Base-by-base conservation (phyloP, 2,329 filamentous ascomycete species). In the Claviceps purpurea region DNA sequence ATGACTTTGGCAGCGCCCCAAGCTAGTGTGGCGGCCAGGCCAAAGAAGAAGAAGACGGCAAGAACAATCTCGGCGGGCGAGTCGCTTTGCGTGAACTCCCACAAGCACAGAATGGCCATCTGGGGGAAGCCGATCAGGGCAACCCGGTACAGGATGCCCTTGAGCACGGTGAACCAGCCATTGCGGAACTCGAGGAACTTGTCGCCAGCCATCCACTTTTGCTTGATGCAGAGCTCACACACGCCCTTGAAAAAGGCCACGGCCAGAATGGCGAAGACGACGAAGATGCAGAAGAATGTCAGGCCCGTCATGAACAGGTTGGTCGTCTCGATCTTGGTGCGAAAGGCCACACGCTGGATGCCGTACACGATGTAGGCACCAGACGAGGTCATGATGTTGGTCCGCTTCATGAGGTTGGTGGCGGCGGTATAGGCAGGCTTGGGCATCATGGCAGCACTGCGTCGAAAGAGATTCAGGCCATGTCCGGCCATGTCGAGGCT, bases 301-400 rank as follows among this genome's bases (percentile, higher is more conserved):
- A 96, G 76, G 47, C 89, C 88, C 1, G 91, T 96, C 73, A 96
- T 77, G 75, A 96, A 96, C 59, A 96, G 80, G 70, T 97, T 96
- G 56, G 89, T 93, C 2, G 81, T 75, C 69, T 97, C 91, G 56
- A 97, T 96, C 57, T 81, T 79, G 76, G 57, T 56, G 39, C 54
- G 52, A 34, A 94, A 96, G 34, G 88, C 89, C 45, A 95, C 89
- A 68, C 91, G 84, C 62, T 94, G 80, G 56, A 96, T 94, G 58
- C 91, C 91, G 54, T 78, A 83, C 39, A 96, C 84, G 52, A 81
- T 62, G 56, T 76, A 82, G 50, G 72, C 75, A 45, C 79, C 79
- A 30, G 74, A 75, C 22, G 67, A 68, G 16, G 73, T 75, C 60
- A 73, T 72, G 54, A 78, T 72, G 59, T 78, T 78, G 55, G 64